A percentile compares a stretch with the other conserved stretches of the same genome.
Evolutionary conservation across 2,329 filamentous ascomycete genomes (phyloP).

Genomic region (Botrytis fabae): DNA sequence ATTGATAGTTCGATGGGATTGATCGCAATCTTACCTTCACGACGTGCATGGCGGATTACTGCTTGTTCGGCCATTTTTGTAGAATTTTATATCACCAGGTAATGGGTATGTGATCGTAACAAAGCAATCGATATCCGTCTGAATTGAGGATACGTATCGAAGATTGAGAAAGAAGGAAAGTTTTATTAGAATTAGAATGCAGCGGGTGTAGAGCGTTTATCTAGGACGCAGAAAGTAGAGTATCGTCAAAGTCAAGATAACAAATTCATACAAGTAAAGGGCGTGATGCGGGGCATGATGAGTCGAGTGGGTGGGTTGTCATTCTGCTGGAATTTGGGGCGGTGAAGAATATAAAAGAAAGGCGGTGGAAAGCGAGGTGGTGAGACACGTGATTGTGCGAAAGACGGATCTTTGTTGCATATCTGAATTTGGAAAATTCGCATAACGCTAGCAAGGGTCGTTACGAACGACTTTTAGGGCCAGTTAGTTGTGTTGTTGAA

Average conservation of each 20-base stretch:
- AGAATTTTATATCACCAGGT: background rate
- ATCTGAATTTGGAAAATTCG: no score
- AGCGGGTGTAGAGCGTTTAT: background rate
- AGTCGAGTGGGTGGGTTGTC: background rate
- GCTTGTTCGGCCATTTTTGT: slow-evolving; percentile 7
- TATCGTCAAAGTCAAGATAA: background rate
- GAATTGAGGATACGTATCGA: background rate
- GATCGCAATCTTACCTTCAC: background rate
- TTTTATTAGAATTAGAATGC: background rate
- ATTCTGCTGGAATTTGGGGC: background rate
- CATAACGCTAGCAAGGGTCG: no score
- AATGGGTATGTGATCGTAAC: background rate
- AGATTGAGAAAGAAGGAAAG: background rate
- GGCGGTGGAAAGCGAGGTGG: background rate
- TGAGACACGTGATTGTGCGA: background rate
- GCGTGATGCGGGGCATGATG: background rate
- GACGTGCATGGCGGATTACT: slow-evolving; percentile 17
- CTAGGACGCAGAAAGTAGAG: background rate
- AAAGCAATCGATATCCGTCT: background rate
- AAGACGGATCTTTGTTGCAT: background rate
- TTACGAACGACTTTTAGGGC: no score
- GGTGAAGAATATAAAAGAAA: background rate
- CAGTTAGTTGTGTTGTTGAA: no score
- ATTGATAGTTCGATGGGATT: background rate
- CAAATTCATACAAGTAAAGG: background rate